These are phyloP conservation scores for Penicillium sumatraense DNA, from an alignment of 2,329 filamentous ascomycete species.

Conservation along the genomic window DNA sequence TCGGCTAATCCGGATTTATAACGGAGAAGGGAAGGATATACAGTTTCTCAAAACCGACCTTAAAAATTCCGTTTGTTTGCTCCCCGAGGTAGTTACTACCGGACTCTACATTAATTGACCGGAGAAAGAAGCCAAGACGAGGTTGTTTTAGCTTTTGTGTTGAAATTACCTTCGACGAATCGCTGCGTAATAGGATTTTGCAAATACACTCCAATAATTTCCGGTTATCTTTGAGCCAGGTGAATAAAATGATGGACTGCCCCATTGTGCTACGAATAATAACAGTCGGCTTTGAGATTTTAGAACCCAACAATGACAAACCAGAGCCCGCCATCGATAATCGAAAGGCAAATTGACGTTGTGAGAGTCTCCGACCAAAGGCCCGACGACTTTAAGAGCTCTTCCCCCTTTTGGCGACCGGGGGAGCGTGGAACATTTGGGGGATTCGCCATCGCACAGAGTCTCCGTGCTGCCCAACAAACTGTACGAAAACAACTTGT, in stretches of 20 bases:
- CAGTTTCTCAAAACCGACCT: background rate
- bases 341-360: background rate
- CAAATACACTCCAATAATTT: too few relatives aligned
- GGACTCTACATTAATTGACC: background rate
- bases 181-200: too few relatives aligned
- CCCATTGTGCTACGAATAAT: background rate
- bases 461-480: constrained; percentile 13
- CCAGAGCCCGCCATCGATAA: background rate
- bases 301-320: background rate
- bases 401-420: constrained; percentile 13
- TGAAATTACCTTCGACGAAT: too few relatives aligned
- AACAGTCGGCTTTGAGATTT: background rate
- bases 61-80: background rate
- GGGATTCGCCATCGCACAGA: constrained; percentile 19
- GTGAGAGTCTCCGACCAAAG: background rate
- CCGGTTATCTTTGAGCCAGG: too few relatives aligned
- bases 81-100: background rate
- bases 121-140: too few relatives aligned
- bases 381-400: constrained; percentile 18
- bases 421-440: constrained; percentile 20
- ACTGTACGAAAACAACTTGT: constrained; percentile 3
- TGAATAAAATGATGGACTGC: too few relatives aligned
- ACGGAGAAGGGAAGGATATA: background rate
- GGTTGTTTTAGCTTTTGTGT: too few relatives aligned
- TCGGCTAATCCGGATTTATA: background rate